Evolutionary conservation across 495 filamentous ascomycete genomes (phyloP), one percentile per base, ranked within the genome.

Genomic region (Penicillium maclennaniae): DNA sequence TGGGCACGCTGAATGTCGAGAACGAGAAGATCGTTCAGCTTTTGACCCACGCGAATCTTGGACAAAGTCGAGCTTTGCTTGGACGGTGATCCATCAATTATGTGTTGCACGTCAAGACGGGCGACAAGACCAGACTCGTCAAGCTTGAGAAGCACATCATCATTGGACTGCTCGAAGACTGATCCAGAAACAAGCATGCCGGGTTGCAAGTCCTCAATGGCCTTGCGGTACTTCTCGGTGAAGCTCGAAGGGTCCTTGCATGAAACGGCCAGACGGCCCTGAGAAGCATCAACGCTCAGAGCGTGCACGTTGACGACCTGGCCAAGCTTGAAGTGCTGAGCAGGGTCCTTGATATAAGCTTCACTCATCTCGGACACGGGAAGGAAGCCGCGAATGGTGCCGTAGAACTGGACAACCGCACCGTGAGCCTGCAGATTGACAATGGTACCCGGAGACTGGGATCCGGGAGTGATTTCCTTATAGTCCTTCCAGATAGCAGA

Each of bases 291-390:
- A 34, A 97, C 84, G 55, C 85, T 87, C 39, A 93, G 58, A 19
- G 93, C 83, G 58, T 88, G 85, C 28, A 96, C 87, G 68, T 81
- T 95, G 54, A 98, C 86, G 16, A 93, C 91, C 65, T 98, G 93
- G 1, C 95, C 93, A 7, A 82, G 71, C 28, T 86, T 82, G 71
- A 98, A 98, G 65, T 98, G 92, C 60, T 93, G 82, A 40, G 79
- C 82, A 7, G 92, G 90, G 62, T 96, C 87, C 60, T 87, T 81
- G 58, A 98, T 96, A 67, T 85, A 97, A 14, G 91, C 88, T 63
- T 97, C 95, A 66, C 92, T 96, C 95, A 98, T 97, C 65, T 98
- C 92, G 3, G 88, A 87, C 3, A 95, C 83, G 1, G 93, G 92
- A 49, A 98, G 79, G 70, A 92, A 97, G 10, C 84, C 95, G 43